Conservation (phyloP, 1,284 basidiomycete species). For the Ceratobasidium sp. region DNA sequence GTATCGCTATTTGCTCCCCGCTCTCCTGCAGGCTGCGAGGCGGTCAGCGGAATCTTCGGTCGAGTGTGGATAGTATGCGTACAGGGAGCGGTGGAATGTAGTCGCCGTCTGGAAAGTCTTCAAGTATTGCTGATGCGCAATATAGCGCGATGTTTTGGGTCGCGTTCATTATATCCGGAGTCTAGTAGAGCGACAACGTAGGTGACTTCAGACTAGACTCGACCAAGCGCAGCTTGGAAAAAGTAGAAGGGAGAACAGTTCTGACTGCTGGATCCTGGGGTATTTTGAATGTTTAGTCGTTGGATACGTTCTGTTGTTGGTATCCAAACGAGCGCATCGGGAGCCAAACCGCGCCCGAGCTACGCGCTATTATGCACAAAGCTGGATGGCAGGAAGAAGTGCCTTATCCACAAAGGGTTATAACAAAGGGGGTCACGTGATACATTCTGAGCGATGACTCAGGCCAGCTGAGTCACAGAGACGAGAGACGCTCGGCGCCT, state of each 20-base stretch:
- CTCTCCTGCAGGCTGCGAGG: neutral
- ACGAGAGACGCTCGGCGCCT: constrained; percentile 3
- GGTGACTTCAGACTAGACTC: neutral
- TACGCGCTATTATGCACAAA: constrained; percentile 17
- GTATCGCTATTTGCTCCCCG: neutral
- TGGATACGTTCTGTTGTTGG: neutral
- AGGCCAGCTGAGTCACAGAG: neutral
- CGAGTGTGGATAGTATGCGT: neutral
- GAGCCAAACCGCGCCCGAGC: neutral
- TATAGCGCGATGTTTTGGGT: constrained; percentile 32
- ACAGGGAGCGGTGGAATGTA: constrained; percentile 22
- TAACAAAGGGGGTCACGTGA: constrained; percentile 26
- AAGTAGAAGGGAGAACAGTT: constrained; percentile 6
- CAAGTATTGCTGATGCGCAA: constrained; percentile 26
- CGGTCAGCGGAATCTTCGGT: neutral
- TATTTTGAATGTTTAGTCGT: constrained; percentile 22
- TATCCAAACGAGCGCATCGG: neutral
- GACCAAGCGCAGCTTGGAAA: constrained; percentile 3
- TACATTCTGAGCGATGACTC: neutral
- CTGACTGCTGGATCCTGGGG: neutral
- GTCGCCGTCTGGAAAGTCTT: constrained; percentile 22
- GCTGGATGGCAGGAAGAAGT: neutral
- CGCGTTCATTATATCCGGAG: constrained; percentile 14
- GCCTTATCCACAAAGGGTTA: neutral
- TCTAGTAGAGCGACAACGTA: neutral